phyloP scores from a whole-genome alignment of 1,284 basidiomycete genomes.

The Microbotryum saponariae region DNA sequence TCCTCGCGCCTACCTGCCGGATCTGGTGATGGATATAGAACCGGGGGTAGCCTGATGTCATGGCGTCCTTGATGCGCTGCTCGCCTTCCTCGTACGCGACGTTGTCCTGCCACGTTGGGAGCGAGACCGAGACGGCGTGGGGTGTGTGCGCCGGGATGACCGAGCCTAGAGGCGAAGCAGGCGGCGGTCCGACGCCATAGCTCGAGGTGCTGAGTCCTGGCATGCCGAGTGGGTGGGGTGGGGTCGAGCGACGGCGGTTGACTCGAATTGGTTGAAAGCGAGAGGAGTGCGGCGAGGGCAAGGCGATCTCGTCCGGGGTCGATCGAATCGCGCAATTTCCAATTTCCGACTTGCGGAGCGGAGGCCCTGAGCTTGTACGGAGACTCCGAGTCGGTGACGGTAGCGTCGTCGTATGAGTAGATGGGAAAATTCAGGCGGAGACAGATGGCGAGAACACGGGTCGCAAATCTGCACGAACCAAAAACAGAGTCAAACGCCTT shows the following conservation, averaged over 20 bases:
- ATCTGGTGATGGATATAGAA: slow-evolving; percentile 92
- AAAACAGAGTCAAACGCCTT: too few species aligned
- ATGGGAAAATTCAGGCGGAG: too few species aligned
- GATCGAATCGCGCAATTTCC: too few species aligned
- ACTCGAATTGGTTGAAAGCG: neutral
- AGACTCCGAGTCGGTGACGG: too few species aligned
- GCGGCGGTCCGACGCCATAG: slow-evolving; percentile 21
- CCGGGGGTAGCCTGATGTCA: slow-evolving; percentile 92
- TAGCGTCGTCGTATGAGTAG: too few species aligned
- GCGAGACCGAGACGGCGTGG: slow-evolving; percentile 94
- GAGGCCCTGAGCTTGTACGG: too few species aligned
- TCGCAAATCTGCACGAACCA: too few species aligned
- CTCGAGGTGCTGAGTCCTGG: neutral
- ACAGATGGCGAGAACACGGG: too few species aligned
- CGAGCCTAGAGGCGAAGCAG: slow-evolving; percentile 31
- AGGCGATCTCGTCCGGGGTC: neutral
- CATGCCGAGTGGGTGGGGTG: neutral
- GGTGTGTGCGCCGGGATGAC: slow-evolving; percentile 41
- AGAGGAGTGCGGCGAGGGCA: neutral
- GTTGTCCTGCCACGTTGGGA: slow-evolving; percentile 89
- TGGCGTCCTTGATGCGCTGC: slow-evolving; percentile 67
- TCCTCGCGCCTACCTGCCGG: slow-evolving; percentile 57
- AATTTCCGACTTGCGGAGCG: too few species aligned
- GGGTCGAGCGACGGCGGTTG: neutral
- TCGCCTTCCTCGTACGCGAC: slow-evolving; percentile 90